These are phyloP conservation scores for Crithidia expoeki DNA, from an alignment of 208 protist genomes.

Conservation along the genomic window DNA sequence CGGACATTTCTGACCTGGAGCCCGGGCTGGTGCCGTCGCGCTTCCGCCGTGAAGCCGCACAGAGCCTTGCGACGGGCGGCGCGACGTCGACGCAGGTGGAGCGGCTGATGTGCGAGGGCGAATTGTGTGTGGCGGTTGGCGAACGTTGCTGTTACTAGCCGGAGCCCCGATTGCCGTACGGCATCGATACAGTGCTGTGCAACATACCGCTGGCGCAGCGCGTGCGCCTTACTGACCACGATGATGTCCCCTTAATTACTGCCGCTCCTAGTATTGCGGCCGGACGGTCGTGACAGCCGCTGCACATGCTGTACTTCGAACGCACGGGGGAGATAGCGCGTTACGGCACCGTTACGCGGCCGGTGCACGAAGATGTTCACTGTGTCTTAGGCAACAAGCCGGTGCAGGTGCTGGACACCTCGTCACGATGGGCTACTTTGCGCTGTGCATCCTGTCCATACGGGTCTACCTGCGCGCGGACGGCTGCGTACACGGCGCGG, in stretches of 20 bases:
- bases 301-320: not conserved
- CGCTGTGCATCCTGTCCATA: slow-evolving; percentile 9
- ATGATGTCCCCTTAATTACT: not conserved
- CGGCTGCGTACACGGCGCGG: slow-evolving; percentile 5
- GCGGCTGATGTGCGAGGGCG: slow-evolving; percentile 30
- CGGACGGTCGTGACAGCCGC: not conserved
- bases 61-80: slow-evolving; percentile 12
- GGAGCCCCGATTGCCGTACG: not conserved
- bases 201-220: not conserved
- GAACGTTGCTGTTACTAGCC: not conserved
- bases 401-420: no score
- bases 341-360: not conserved
- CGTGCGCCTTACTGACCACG: not conserved
- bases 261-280: not conserved
- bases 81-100: slow-evolving; percentile 24
- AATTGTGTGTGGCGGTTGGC: not conserved
- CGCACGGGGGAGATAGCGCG: not conserved
- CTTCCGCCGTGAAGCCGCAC: slow-evolving; percentile 20
- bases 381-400: slow-evolving; percentile 2
- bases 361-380: not conserved
- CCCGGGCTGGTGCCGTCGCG: slow-evolving; percentile 17
- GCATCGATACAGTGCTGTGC: slow-evolving; percentile 14
- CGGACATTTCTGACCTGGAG: slow-evolving; percentile 26
- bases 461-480: slow-evolving; percentile 21
- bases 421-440: slow-evolving; percentile 2